phyloP scores from a whole-genome alignment of 2,329 filamentous ascomycete genomes.

The Fusarium paranaense region DNA sequence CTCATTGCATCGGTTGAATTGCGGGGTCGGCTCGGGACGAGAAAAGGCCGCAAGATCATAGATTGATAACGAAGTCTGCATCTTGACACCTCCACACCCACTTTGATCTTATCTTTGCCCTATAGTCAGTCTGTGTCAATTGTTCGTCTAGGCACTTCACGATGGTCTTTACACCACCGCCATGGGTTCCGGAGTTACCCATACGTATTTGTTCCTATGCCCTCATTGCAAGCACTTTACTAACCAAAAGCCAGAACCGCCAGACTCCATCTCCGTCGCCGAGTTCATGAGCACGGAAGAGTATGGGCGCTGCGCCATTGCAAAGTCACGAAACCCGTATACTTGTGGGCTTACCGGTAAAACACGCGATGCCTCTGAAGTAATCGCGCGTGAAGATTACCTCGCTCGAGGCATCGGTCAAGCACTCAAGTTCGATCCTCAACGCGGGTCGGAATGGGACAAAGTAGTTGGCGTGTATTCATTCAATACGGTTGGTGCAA shows the following conservation, averaged over 20 bases:
- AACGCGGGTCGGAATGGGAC: conserved; percentile 81
- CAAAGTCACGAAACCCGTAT: conserved; percentile 75
- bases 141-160: rapidly evolving
- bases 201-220: rapidly evolving
- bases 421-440: conserved; percentile 76
- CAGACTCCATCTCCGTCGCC: conserved; percentile 62
- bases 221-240: neutral
- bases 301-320: conserved; percentile 62
- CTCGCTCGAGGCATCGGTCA: conserved; percentile 71
- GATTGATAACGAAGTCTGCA: neutral
- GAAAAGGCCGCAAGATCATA: neutral
- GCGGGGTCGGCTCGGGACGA: neutral
- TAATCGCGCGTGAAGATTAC: conserved; percentile 73
- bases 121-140: rapidly evolving
- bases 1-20: neutral
- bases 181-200: conserved; percentile 18
- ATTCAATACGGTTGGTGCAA: conserved; percentile 73
- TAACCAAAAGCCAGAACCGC: conserved; percentile 10
- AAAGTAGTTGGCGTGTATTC: conserved; percentile 82
- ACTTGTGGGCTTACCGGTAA: conserved; percentile 82
- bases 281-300: conserved; percentile 77
- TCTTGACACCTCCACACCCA: neutral
- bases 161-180: conserved; percentile 15
- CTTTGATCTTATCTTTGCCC: neutral
- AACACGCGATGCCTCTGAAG: conserved; percentile 71